These are phyloP conservation scores for Fonsecaea multimorphosa DNA, from an alignment of 2,329 filamentous ascomycete species.

Conservation along the genomic window DNA sequence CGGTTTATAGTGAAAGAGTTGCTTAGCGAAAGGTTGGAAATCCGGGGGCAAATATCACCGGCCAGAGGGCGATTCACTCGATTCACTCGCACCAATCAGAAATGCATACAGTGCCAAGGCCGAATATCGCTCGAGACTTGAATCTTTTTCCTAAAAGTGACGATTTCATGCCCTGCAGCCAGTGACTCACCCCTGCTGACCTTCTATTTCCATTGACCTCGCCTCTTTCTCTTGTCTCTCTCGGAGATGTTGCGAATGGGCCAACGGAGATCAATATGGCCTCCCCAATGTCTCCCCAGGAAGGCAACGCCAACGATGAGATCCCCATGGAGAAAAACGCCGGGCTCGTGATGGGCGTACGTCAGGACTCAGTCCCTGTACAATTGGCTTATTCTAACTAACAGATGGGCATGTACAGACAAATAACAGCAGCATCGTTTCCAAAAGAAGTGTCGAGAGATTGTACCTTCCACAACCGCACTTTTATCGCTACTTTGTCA, in stretches of 20 bases:
- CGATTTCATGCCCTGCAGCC: neutral
- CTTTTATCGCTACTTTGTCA: conserved; percentile 87
- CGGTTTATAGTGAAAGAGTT: neutral
- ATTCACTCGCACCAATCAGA: conserved; percentile 18
- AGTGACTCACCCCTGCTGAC: conserved; percentile 18
- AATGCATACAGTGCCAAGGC: conserved; percentile 13
- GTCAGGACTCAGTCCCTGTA: conserved; percentile 40
- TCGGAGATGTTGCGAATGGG: neutral
- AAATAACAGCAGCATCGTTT: conserved; percentile 90
- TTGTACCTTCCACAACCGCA: conserved; percentile 82
- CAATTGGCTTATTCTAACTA: conserved; percentile 3
- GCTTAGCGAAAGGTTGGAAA: neutral
- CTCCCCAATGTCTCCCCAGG: conserved; percentile 15
- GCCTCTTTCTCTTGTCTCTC: neutral
- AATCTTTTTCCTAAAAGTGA: conserved; percentile 8
- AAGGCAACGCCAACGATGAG: conserved; percentile 29
- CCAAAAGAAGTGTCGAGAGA: conserved; percentile 89
- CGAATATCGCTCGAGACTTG: conserved; percentile 5
- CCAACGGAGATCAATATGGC: conserved; percentile 24
- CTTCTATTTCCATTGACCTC: neutral
- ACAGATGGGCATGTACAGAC: conserved; percentile 59
- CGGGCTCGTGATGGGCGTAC: conserved; percentile 61
- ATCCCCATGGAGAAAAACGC: conserved; percentile 50
- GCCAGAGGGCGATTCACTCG: neutral
- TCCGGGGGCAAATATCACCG: conserved; percentile 2